A percentile compares a stretch with the other conserved stretches of the same genome.
phyloP scores from a whole-genome alignment of 2,329 filamentous ascomycete genomes.

The Xenoacremonium recifei region DNA sequence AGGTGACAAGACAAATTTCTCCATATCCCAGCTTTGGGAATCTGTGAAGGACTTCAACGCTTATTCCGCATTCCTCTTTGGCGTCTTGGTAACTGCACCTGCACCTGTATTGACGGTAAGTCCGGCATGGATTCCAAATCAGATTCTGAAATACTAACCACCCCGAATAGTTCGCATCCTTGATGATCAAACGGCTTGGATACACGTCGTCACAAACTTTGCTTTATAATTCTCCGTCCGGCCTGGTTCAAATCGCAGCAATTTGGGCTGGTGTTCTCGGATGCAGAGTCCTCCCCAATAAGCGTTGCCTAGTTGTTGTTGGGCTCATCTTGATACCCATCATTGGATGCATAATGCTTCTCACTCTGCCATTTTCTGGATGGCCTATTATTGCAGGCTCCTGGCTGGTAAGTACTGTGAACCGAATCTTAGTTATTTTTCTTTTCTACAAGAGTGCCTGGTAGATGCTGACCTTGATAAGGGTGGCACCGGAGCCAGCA shows the following conservation, averaged over 20 bases:
- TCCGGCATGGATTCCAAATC: not conserved
- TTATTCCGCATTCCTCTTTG: not conserved
- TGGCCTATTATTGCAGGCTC: conserved; percentile 4
- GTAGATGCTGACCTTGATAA: not conserved
- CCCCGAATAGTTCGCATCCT: not conserved
- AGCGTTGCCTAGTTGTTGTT: conserved; percentile 1
- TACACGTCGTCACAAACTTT: conserved; percentile 2
- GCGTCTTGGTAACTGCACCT: not conserved
- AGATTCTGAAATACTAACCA: not conserved
- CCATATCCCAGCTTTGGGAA: conserved; percentile 2
- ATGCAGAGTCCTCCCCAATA: not conserved
- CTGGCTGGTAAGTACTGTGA: conserved; percentile 5
- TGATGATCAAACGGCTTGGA: conserved; percentile 5
- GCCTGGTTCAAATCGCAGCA: not conserved
- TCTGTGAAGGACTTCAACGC: conserved; percentile 1
- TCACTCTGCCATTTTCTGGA: not conserved
- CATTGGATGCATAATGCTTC: conserved; percentile 2
- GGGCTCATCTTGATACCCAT: conserved; percentile 1
- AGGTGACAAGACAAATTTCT: conserved; percentile 1
- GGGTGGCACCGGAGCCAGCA: not conserved
- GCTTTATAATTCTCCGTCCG: conserved; percentile 1
- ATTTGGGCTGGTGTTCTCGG: not conserved
- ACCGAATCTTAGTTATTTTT: too few relatives aligned
- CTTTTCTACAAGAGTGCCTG: too few relatives aligned
- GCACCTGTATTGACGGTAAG: conserved; percentile 5